Evolutionary conservation across 176 grass and related monocot species (phyloP), one percentile per base, ranked within the genome.

Genomic region (Ensete glaucum): DNA sequence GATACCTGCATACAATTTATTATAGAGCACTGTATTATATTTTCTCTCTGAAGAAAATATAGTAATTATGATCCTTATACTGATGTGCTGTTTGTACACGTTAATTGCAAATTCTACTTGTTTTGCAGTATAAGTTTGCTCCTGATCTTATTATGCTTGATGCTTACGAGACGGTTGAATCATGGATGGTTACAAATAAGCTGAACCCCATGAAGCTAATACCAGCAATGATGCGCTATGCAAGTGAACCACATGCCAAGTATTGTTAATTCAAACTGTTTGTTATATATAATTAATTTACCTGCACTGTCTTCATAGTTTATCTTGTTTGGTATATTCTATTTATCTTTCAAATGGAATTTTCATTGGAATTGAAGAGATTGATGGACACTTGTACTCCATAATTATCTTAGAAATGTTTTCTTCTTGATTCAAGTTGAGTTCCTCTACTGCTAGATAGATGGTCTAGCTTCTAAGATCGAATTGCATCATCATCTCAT

Each of bases 201-300:
- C 82, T 99, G 70, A 94, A 94, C 84, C 95, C 95, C 60, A 89
- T 91, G 80, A 99, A 94, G 77, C 90, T 99, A 72, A 99, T 99
- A 82, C 88, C 95, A 54, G 95, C 95, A 79, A 99, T 99, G 95
- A 99, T 94, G 95, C 90, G 95, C 77, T 99, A 99, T 80, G 83
- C 91, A 75, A 98, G 91, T 73, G 94, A 98, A 93, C 90, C 88
- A 80, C 94, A 91, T 91, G 90, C 88, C 14, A 98, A 98, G 94
- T 98, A 98, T 73, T 77, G 73, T 50, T 54, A 34, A 2, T 25
- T 70, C 50, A 50, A 7, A 52, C 2, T 53, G 64, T 69, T 51
- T 78, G 19, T 56, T 78, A 27, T 71, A 27, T 8, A 80, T 63
- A 76, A 13, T 11, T 65, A 65, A 65, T 27, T 64, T 64, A 8